Base-by-base conservation (phyloP, 495 filamentous ascomycete species). In the Aspergillus heteromorphus region DNA sequence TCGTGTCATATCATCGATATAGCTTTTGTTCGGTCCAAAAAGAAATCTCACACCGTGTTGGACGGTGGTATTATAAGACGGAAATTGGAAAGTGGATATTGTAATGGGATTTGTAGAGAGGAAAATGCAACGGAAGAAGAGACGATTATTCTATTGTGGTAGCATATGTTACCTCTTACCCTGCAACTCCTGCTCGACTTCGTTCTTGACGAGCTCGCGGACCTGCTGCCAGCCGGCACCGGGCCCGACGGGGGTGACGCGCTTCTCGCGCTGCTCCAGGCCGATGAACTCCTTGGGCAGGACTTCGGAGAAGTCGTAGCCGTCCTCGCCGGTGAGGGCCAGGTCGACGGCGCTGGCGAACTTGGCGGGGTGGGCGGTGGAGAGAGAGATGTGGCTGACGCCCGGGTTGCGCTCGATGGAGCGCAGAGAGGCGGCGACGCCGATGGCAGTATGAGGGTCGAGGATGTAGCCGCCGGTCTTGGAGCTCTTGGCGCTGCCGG, bases 331-430 rank as follows among this genome's bases (percentile, higher is more conserved):
- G 20, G 80, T 78, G 69, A 97, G 71, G 1, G 91, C 91, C 31
- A 83, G 60, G 53, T 87, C 80, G 4, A 97, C 91, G 0, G 88
- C 91, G 43, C 80, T 78, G 9, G 83, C 82, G 65, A 97, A 97
- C 70, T 97, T 97, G 38, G 92, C 92, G 3, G 92, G 92, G 73
- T 97, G 92, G 8, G 92, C 92, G 2, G 92, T 97, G 5, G 89
- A 87, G 5, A 97, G 81, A 2, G 89, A 83, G 65, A 98, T 88
- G 63, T 89, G 86, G 49, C 78, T 74, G 17, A 71, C 73, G 16
- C 67, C 62, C 8, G 75, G 66, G 13, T 72, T 68, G n/a, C 79
- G 74, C 31, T 77, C 60, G 34, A 88, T 76, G 6, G 87, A 87
- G 34, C 90, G 76, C 27, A 79, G 56, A 0, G 91, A 76, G 16